phyloP scores from a whole-genome alignment of 139 green algal species.

The Volvox reticuliferus region DNA sequence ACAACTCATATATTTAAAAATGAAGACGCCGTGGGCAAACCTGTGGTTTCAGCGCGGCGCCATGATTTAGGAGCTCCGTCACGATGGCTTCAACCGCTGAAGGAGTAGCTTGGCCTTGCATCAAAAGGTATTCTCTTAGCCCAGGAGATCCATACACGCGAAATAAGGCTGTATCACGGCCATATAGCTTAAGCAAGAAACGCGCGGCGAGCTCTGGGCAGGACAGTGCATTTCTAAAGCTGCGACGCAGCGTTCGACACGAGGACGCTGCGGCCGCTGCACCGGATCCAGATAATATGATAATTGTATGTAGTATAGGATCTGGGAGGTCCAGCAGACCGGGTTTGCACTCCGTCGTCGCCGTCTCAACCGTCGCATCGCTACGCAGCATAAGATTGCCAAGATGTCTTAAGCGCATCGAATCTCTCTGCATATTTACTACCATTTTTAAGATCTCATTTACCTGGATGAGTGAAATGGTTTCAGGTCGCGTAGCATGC shows the following conservation, averaged over 20 bases:
- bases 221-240: neutral
- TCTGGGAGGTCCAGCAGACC: conserved; percentile 7
- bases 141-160: neutral
- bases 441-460: too few relatives aligned
- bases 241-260: neutral
- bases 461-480: too few relatives aligned
- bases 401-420: too few relatives aligned
- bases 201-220: conserved; percentile 16
- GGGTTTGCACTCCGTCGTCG: neutral
- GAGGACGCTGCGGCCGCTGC: neutral
- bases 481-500: too few relatives aligned
- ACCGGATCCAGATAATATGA: neutral
- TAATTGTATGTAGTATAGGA: neutral
- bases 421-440: too few relatives aligned
- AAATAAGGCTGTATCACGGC: neutral
- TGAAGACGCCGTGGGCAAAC: neutral
- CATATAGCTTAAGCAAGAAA: neutral
- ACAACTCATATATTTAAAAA: neutral
- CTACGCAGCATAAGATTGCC: neutral
- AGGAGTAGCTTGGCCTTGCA: neutral
- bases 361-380: neutral
- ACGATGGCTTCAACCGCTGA: neutral
- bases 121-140: neutral
- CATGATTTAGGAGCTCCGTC: neutral
- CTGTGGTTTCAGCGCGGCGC: neutral